These are phyloP conservation scores for Cadophora gregata DNA, from an alignment of 2,329 filamentous ascomycete genomes.

Conservation along the genomic window DNA sequence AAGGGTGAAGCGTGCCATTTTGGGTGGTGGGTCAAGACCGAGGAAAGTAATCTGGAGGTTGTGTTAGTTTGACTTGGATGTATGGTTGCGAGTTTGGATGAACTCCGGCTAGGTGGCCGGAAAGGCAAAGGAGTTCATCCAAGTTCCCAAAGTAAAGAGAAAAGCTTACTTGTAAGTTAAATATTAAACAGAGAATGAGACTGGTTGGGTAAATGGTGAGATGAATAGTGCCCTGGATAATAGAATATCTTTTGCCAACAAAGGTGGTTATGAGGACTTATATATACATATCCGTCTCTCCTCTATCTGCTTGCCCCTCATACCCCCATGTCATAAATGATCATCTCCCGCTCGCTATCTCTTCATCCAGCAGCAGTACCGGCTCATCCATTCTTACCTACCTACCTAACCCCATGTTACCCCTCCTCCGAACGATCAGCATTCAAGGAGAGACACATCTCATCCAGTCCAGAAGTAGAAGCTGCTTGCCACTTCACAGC, in stretches of 20 bases:
- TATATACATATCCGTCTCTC: neutral
- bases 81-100: constrained; percentile 4
- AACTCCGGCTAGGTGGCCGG: neutral
- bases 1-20: constrained; percentile 30
- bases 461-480: constrained; percentile 14
- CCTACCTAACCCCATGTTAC: neutral
- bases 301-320: neutral
- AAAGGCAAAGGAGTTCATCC: constrained; percentile 2
- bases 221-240: constrained; percentile 3
- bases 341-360: neutral
- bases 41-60: neutral
- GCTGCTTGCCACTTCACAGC: neutral
- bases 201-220: constrained; percentile 14
- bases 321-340: neutral
- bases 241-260: constrained; percentile 6
- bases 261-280: constrained; percentile 14
- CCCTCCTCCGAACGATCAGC: neutral
- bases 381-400: too few species aligned
- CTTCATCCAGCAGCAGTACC: too few species aligned
- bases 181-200: neutral
- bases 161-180: constrained; percentile 1
- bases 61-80: neutral
- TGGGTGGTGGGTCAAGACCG: neutral
- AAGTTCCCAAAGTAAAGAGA: neutral
- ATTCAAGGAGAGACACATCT: neutral